Base-by-base conservation (phyloP, 768 basidiomycete species). In the Hydnum rufescens region DNA sequence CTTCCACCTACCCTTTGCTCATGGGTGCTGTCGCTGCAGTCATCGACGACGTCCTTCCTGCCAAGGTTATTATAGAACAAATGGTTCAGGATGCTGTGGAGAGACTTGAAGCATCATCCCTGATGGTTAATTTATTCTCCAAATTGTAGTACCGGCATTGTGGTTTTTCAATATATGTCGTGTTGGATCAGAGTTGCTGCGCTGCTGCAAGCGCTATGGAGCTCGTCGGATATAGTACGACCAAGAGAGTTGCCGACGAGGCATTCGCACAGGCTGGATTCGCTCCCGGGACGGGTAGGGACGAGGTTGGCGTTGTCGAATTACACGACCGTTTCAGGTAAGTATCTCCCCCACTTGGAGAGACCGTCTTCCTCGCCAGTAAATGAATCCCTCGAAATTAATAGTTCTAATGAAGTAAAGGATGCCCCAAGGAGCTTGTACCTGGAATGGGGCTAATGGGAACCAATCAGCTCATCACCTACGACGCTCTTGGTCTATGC, bases 251-350 rank as follows among this genome's bases (percentile, higher is more conserved):
- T 46, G 77, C 84, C 3, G 74, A 83, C 59, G 67, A 76, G 50
- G 80, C 77, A 1, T 89, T 85, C 61, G 64, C 66, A 39, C 70
- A 80, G 39, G 84, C 85, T 13, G 82, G 82, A 2, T 78, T 86
- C 59, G 66, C 66, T 4, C 67, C 71, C 4, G 78, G 77, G 0
- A 61, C 76, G 58, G 81, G 68, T 3, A 66, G 84, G 42, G 76
- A 83, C 54, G 72, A 80, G 53, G 78, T 89, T 13, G 82, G 82
- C n/a, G 83, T 88, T 0, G 66, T 89, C 4, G 87, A 90, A 62
- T 69, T 89, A 4, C 86, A 89, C 55, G 86, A 89, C 58, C 89
- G 87, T 62, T 89, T 87, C 62, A 73, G n/a, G n/a, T n/a, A n/a
- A n/a, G n/a, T n/a, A n/a, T n/a, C n/a, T n/a, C n/a, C n/a, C n/a